Conservation (phyloP, 2,329 filamentous ascomycete genomes). For the Monosporascus ibericus region DNA sequence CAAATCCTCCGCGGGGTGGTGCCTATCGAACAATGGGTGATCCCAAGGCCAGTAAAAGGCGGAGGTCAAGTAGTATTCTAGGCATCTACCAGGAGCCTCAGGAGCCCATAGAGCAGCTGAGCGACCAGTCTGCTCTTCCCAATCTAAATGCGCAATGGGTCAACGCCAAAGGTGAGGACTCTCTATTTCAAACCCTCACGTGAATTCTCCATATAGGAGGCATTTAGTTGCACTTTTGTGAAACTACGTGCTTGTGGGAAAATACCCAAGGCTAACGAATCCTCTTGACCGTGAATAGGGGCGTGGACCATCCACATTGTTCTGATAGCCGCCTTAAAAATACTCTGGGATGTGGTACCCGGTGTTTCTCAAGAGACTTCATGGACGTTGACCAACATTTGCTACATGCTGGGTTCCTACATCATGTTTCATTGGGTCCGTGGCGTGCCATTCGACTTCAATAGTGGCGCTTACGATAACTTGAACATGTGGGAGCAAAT, state of each 20-base stretch:
- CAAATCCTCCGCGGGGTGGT: constrained; percentile 60
- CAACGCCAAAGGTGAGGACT: constrained; percentile 84
- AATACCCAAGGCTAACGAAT: background rate
- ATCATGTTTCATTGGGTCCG: constrained; percentile 99
- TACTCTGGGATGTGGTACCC: constrained; percentile 94
- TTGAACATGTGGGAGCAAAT: constrained; percentile 99
- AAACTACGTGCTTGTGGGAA: background rate
- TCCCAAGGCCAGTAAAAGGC: constrained; percentile 67
- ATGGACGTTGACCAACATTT: constrained; percentile 97
- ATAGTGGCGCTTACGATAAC: constrained; percentile 96
- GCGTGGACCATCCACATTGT: constrained; percentile 98
- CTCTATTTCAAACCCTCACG: background rate
- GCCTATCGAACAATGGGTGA: constrained; percentile 52
- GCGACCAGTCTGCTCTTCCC: constrained; percentile 87
- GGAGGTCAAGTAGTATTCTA: constrained; percentile 90
- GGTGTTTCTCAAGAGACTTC: constrained; percentile 96
- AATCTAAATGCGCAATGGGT: constrained; percentile 99
- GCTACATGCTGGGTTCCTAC: constrained; percentile 98
- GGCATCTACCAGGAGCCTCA: constrained; percentile 92
- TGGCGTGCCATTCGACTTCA: constrained; percentile 98
- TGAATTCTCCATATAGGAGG: background rate
- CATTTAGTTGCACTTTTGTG: constrained; percentile 9
- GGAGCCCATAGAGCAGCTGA: constrained; percentile 96
- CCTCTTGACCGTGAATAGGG: constrained; percentile 45
- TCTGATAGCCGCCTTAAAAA: constrained; percentile 84